A percentile compares a stretch with the other conserved stretches of the same genome.
phyloP scores from a whole-genome alignment of 257 asterid genomes.

The Solanum neorickii region DNA sequence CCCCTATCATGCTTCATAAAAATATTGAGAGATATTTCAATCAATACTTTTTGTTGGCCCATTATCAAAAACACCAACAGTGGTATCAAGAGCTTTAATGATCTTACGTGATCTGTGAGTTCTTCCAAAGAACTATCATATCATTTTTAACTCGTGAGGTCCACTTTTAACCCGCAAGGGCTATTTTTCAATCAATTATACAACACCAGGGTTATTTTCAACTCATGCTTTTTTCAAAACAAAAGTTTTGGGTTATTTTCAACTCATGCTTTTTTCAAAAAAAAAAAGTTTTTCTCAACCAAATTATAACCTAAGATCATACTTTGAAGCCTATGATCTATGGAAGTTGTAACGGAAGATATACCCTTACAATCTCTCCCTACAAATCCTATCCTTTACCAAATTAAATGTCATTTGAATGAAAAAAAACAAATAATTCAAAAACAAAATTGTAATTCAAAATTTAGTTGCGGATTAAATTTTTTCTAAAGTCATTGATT shows the following conservation, averaged over 20 bases:
- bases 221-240: background rate
- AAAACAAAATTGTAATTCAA: background rate
- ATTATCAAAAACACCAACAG: too few relatives aligned
- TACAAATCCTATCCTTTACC: background rate
- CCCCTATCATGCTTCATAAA: too few relatives aligned
- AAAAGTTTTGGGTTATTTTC: background rate
- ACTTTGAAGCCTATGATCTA: background rate
- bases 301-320: background rate
- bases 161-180: background rate
- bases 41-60: too few relatives aligned
- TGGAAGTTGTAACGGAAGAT: background rate
- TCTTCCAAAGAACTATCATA: too few relatives aligned
- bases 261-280: background rate
- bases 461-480: background rate
- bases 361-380: background rate
- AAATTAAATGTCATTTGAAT: too few relatives aligned
- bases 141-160: background rate
- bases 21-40: too few relatives aligned
- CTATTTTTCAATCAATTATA: background rate
- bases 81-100: too few relatives aligned
- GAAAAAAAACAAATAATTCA: background rate
- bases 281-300: background rate
- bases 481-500: background rate
- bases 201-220: too few relatives aligned
- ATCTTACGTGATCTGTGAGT: too few relatives aligned